These are phyloP conservation scores for Iberis amara DNA, from an alignment of 441 rosid genomes.

Conservation along the genomic window DNA sequence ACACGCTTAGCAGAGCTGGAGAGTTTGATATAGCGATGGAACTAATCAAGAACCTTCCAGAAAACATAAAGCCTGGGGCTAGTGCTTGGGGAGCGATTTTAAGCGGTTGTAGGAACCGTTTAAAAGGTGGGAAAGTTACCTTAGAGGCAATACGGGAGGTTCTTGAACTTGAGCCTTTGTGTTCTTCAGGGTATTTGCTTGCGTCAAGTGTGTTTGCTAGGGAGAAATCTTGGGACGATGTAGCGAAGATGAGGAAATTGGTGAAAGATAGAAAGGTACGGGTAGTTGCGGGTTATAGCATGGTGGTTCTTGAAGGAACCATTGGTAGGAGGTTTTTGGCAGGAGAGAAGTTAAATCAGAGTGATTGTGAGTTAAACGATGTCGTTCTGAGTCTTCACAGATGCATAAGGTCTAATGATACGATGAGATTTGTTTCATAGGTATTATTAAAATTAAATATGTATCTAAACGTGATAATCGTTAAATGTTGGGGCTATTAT, in stretches of 20 bases:
- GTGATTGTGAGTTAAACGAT: conserved; percentile 25
- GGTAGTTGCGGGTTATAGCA: conserved; percentile 45
- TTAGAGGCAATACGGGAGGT: conserved; percentile 31
- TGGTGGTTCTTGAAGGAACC: conserved; percentile 38
- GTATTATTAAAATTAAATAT: neutral
- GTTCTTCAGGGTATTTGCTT: conserved; percentile 48
- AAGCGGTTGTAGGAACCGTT: conserved; percentile 43
- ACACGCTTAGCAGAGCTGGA: conserved; percentile 61
- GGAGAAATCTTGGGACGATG: conserved; percentile 38
- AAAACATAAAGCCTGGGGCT: conserved; percentile 32
- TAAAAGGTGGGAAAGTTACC: conserved; percentile 29
- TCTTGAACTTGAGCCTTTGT: conserved; percentile 43
- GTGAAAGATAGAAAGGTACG: conserved; percentile 38
- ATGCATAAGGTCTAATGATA: conserved; percentile 28
- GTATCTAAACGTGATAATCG: neutral
- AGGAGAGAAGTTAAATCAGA: conserved; percentile 36
- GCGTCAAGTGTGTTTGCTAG: conserved; percentile 45
- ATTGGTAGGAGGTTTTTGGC: conserved; percentile 37
- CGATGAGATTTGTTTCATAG: neutral
- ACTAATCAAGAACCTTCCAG: conserved; percentile 39
- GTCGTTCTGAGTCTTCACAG: conserved; percentile 33
- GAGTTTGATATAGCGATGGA: conserved; percentile 38
- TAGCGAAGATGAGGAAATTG: conserved; percentile 38
- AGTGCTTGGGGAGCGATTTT: conserved; percentile 57
- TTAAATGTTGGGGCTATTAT: neutral